Evolutionary conservation across 495 filamentous ascomycete genomes (phyloP), one percentile per base, ranked within the genome.

Genomic region (Neurospora sublineolata): DNA sequence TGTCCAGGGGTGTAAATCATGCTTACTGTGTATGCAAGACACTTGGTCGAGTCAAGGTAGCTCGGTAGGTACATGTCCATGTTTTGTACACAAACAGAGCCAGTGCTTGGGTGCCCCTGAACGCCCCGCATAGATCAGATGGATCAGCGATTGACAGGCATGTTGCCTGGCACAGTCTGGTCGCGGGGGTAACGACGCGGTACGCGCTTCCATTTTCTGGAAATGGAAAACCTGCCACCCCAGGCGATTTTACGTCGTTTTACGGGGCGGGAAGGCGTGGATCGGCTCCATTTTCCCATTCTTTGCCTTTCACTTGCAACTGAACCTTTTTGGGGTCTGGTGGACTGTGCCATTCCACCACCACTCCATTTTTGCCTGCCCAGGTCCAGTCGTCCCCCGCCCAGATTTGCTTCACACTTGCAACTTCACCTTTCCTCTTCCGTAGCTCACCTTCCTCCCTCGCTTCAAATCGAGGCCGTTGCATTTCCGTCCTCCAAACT

Each of bases 131-230:
- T 64, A 27, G 27, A 64, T 64, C 12, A 30, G 52, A 64, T 60
- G 52, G 52, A 64, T 64, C 52, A 6, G 23, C 8, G n/a, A 64
- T 37, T 68, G 58, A 68, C 42, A 42, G 37, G 37, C 41, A 20
- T 70, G 60, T 70, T 40, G 67, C 64, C 42, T 40, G 52, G 72
- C 70, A 67, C 70, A 67, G 72, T 44, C 23, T 71, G 69, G 77
- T 79, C 76, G 77, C 77, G 77, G 77, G 77, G 77, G 74, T 52
- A 79, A 76, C 76, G 75, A 79, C 77, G 77, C 77, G 77, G 76
- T 78, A 64, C 76, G 76, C 77, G 76, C 72, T 78, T 73, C 67
- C 70, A 37, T 68, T 64, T 14, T 68, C 30, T 33, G 10, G 68
- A 72, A 68, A 58, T 23, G 46, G 46, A 58, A 58, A 64, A 36